Base-by-base conservation (phyloP, 202 grass and related monocot genomes). In the Carex arenaria region DNA sequence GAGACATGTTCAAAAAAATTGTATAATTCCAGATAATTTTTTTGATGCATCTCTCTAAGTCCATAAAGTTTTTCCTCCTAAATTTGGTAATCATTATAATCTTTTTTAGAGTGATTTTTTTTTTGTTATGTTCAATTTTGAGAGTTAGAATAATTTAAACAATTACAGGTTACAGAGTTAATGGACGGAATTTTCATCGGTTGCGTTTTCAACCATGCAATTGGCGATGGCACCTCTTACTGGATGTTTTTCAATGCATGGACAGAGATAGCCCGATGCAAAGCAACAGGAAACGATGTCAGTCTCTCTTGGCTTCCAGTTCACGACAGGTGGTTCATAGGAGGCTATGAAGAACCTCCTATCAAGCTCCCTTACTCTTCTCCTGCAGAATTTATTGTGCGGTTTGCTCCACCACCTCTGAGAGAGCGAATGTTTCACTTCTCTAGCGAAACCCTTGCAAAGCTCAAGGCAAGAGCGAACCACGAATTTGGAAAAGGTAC, bases 361-460 rank as follows among this genome's bases (percentile, higher is more conserved):
- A 28, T 85, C 0, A 87, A 87, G 80, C 86, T 97, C 7, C 85
- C 91, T 1, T 92, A n/a, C 67, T 14, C 79, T 6, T 83, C 82
- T 11, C 65, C 69, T 0, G 40, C 56, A 1, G 51, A 82, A 9
- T 67, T 94, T 34, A 2, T 94, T 70, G 80, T 87, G 19, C 18
- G 85, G 3, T 42, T 72, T 1, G 0, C 80, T 3, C 83, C 42
- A 0, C 86, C 80, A 7, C 82, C 17, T 31, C 52, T 89, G 4
- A 85, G 84, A 57, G 89, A 90, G 47, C 79, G 85, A 14, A 89
- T 97, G 84, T 87, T 97, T 10, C 94, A 97, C 85, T 87, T 97
- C 82, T 89, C 91, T 0, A 31, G 63, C 0, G 85, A 83, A 0
- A 83, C 88, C 0, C 87, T 97, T 14, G 76, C n/a, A 26, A 78